phyloP scores from a whole-genome alignment of 495 filamentous ascomycete species.

The Aspergillus steynii region DNA sequence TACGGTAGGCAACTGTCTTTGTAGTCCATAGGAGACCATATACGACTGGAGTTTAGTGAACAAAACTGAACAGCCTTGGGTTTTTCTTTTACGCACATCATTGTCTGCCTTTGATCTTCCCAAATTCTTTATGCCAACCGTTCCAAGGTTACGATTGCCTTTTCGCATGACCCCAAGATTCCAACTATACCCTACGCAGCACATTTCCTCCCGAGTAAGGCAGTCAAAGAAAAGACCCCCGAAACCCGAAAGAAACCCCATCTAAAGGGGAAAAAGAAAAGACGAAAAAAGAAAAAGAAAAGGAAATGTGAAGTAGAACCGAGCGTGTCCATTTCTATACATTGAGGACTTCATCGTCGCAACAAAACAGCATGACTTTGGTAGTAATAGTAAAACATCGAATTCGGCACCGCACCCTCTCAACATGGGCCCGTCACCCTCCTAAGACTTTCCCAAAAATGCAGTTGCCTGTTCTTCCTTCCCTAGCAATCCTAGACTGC shows the following conservation, averaged over 20 bases:
- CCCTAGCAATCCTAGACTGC: slow-evolving; percentile 77
- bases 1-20: not conserved
- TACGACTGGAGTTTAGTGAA: not conserved
- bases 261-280: not conserved
- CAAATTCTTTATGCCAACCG: not conserved
- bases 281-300: not conserved
- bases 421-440: slow-evolving; percentile 5
- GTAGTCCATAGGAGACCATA: not conserved
- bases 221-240: not conserved
- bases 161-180: too few species aligned
- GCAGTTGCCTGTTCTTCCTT: slow-evolving; percentile 77
- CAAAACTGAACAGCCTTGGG: not conserved
- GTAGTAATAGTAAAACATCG: slow-evolving; percentile 29
- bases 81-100: too few species aligned
- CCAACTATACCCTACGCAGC: not conserved
- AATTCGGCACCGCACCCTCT: slow-evolving; percentile 27
- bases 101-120: not conserved
- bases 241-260: not conserved
- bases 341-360: slow-evolving; percentile 29
- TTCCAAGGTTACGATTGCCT: too few species aligned
- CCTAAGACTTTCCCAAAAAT: slow-evolving; percentile 47
- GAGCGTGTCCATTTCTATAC: slow-evolving; percentile 43
- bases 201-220: not conserved
- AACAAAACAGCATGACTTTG: slow-evolving; percentile 31
- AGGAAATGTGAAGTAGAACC: not conserved